Evolutionary conservation across 2,329 filamentous ascomycete genomes (phyloP), one percentile per base, ranked within the genome.

Genomic region (Dothistroma septosporum): DNA sequence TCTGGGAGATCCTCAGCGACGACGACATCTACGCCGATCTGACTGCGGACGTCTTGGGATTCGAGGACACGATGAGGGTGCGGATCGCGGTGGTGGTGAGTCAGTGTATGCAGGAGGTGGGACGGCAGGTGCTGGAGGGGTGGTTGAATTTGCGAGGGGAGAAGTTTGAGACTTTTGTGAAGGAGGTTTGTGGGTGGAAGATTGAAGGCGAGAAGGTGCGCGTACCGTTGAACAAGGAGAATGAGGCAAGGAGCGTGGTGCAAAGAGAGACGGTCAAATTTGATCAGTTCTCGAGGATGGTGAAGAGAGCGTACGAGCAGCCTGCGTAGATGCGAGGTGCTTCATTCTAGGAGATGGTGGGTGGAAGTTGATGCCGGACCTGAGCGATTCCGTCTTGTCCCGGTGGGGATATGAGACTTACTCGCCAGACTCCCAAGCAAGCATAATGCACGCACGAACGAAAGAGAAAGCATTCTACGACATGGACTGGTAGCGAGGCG

Each of bases 1-100:
- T 99, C 86, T 99, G 94, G 94, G 85, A 86, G 50, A 92, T 91
- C 9, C 83, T 97, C 61, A 91, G 97, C 80, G 89, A 87, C 61
- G 93, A 99, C 74, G 94, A 99, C 76, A 84, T 97, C 60, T 97
- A 96, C 79, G 92, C 93, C 63, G 94, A 99, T 75, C 81, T 99
- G 69, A 91, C 93, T 62, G 94, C 93, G 70, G 95, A 99, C 72
- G 92, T 97, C 56, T 84, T 87, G 50, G 94, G 92, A 44, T 99
- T 99, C 75, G 94, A 99, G 82, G 93, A 97, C 75, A 81, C 93
- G 62, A 88, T 99, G 80, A 88, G 94, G 67, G 84, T 95, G 68
- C 86, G 91, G 70, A 97, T 99, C 74, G 92, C 92, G 56, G 85
- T 89, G 50, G 90, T 95, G 61, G 87, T 97, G 67, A 90, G 89